phyloP scores from a whole-genome alignment of 805 yeast species.

The Zygosaccharomyces gambellarensis region DNA sequence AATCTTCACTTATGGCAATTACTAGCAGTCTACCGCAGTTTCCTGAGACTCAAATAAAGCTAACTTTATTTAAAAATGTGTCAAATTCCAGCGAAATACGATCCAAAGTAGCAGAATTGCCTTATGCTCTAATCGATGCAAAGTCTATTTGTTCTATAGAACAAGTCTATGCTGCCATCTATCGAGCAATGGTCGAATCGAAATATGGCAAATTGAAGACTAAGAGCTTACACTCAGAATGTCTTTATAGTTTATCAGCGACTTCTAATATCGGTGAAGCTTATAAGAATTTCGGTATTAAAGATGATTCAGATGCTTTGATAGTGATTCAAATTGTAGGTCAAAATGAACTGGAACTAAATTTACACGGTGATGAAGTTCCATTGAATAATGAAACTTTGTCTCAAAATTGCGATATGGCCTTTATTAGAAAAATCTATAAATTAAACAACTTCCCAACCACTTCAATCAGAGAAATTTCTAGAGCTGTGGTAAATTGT shows the following conservation, averaged over 20 bases:
- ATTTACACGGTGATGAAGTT: constrained; percentile 35
- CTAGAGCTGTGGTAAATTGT: constrained; percentile 44
- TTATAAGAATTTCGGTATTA: constrained; percentile 64
- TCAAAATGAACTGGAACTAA: constrained; percentile 3
- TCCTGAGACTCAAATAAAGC: constrained; percentile 34
- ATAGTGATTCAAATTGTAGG: constrained; percentile 48
- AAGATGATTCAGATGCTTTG: constrained; percentile 42
- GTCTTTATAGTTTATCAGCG: constrained; percentile 64
- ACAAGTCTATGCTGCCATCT: constrained; percentile 56
- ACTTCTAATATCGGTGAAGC: constrained; percentile 65
- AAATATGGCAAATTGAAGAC: constrained; percentile 50
- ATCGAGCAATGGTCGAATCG: constrained; percentile 54
- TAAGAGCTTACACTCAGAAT: constrained; percentile 64
- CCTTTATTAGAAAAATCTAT: constrained; percentile 33
- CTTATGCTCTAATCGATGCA: constrained; percentile 65
- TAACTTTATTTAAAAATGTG: constrained; percentile 46
- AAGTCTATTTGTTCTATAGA: constrained; percentile 52
- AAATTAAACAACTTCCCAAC: constrained; percentile 26
- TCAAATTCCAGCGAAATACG: constrained; percentile 40
- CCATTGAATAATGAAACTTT: constrained; percentile 35
- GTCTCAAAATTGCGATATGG: constrained; percentile 32
- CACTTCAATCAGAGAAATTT: constrained; percentile 27
- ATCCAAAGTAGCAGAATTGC: constrained; percentile 42
- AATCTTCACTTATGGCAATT: constrained; percentile 4
- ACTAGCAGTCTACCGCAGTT: constrained; percentile 44